Base-by-base conservation (phyloP, 148 eudicot species). In the Chenopodium quinoa region DNA sequence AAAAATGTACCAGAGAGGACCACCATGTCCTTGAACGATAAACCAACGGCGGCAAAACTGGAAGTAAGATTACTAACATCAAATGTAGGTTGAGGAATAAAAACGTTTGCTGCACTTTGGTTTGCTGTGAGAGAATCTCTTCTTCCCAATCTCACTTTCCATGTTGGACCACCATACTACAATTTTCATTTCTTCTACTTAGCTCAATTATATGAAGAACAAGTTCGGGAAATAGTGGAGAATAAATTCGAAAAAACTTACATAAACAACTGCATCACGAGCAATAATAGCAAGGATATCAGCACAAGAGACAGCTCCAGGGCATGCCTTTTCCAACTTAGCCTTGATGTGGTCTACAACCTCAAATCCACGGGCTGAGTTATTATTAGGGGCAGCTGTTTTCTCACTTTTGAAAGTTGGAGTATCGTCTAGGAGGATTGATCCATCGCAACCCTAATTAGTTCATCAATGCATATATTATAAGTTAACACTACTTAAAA, bases 371-470 rank as follows among this genome's bases (percentile, higher is more conserved):
- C 92, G 86, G 2, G 80, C 76, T 13, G 92, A 88, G 20, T 83
- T 83, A 44, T 81, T 75, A 58, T 90, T 90, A 1, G 90, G 87
- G 46, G 8, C 23, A 3, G 90, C 90, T 6, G 81, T 82, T 83
- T 90, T 88, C 80, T 90, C 92, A 14, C 90, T 87, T 25, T 48
- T 79, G 46, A 88, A 81, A 13, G 47, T 85, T 29, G 87, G 2
- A 4, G 83, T 87, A 14, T 85, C 83, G 31, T 88, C 92, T 19
- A 90, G 29, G 16, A 90, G 73, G 54, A 83, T 67, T n/a, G 92
- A 90, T 23, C 85, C 92, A 67, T 90, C 92, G 23, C 92, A 90
- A 10, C 90, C 90, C 92, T 90, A 54, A 14, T 79, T 32, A 52
- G 13, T 34, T 74, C 23, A 17, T 0, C 81, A 11, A 66, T 29